Evolutionary conservation across 2,329 filamentous ascomycete genomes (phyloP).

Genomic region (Fusarium globosum): DNA sequence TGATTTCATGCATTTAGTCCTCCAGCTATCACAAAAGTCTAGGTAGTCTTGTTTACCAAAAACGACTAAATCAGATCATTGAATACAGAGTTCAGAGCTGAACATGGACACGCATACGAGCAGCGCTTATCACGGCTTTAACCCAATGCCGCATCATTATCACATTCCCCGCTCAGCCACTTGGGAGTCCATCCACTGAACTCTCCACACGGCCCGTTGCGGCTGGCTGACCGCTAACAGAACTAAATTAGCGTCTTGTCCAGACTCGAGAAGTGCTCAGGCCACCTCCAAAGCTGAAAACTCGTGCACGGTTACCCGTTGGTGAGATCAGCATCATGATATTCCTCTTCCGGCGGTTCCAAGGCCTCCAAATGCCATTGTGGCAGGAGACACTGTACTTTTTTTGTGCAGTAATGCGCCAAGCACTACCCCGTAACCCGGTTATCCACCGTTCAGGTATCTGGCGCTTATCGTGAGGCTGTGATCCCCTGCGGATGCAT

Average conservation of each 20-base stretch:
- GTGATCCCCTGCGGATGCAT: neutral
- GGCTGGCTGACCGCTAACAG: neutral
- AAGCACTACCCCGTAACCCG: neutral
- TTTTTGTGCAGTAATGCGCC: neutral
- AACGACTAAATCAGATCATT: neutral
- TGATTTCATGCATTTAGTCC: neutral
- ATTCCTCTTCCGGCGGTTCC: neutral
- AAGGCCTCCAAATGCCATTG: neutral
- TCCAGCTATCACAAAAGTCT: neutral
- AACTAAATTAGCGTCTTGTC: neutral
- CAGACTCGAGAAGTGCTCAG: neutral
- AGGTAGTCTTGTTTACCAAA: no score
- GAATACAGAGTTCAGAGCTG: neutral
- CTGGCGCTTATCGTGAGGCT: neutral
- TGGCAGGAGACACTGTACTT: no score
- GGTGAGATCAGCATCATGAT: neutral
- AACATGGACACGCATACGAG: neutral
- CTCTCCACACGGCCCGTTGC: neutral
- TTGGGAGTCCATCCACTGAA: neutral
- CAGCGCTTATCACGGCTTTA: neutral
- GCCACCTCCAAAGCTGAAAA: conserved; percentile 1
- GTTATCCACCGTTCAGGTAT: neutral
- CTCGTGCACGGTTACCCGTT: neutral
- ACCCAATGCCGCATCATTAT: neutral
- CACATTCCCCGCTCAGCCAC: conserved; percentile 6